Base-by-base conservation (phyloP, 768 basidiomycete genomes). In the Lyophyllum atratum region DNA sequence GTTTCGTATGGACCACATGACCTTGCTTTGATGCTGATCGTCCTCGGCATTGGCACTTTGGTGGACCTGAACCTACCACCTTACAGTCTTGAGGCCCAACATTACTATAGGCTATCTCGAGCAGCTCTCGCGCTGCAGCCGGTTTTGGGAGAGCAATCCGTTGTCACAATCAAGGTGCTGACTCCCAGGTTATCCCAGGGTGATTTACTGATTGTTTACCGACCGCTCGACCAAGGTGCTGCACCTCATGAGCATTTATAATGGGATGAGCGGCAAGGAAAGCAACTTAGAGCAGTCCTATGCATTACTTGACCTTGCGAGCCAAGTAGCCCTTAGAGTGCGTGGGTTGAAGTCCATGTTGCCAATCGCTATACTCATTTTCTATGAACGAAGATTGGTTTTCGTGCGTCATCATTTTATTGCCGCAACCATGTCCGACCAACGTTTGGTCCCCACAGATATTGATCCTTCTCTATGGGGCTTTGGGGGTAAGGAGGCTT, bases 221-320 rank as follows among this genome's bases (percentile, higher is more conserved):
- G 10, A 34, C 39, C 15, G 29, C 21, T 34, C 1, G 21, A 44
- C 24, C n/a, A 49, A 80, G 77, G 75, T 74, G 6, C 58, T 83
- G 28, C 78, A 82, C 67, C 70, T 83, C 28, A 82, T 82, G 78
- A 81, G 80, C 56, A 72, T 82, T 33, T 82, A 81, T 68, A 79
- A 80, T 57, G 80, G 80, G 44, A 74, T 83, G 74, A 80, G 80
- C 60, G 80, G 80, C 26, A 75, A 80, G 59, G 80, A 83, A 59
- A 71, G 70, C 48, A 83, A 82, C 61, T 61, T 81, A 15, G 81
- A 80, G 56, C 70, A 75, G 29, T 80, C 76, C 0, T 82, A 76
- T 59, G 67, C 73, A 26, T 65, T 83, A 33, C 72, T 83, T 28
- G 77, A 78, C 58, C 68, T 84, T 52, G 79, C 81, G 31, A 70